phyloP scores from a whole-genome alignment of 2,329 filamentous ascomycete genomes.

The Aspergillus costaricaensis region DNA sequence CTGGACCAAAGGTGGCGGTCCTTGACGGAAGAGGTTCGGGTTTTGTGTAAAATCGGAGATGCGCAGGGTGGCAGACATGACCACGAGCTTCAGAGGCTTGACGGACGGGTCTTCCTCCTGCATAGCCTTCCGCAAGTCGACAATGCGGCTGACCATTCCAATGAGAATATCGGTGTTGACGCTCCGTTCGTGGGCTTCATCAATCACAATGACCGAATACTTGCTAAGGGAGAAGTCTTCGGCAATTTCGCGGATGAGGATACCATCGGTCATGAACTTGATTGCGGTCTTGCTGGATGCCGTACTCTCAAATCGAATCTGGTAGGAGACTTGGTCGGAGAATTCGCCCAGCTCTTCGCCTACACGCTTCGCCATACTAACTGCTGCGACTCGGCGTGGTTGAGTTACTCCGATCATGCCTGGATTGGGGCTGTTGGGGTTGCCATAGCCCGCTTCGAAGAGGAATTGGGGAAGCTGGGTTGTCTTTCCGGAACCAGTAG shows the following conservation, averaged over 20 bases:
- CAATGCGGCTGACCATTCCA: slow-evolving; percentile 91
- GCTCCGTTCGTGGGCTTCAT: slow-evolving; percentile 95
- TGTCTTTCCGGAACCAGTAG: slow-evolving; percentile 95
- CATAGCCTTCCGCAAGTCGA: slow-evolving; percentile 77
- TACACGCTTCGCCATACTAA: slow-evolving; percentile 95
- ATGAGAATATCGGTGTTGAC: slow-evolving; percentile 99
- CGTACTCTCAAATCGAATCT: slow-evolving; percentile 91
- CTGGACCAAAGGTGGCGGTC: slow-evolving; percentile 78
- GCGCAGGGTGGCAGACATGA: slow-evolving; percentile 95
- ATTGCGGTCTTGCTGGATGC: slow-evolving; percentile 78
- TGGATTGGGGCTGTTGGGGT: slow-evolving; percentile 72
- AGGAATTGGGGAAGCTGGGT: slow-evolving; percentile 97
- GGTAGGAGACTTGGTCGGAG: slow-evolving; percentile 80
- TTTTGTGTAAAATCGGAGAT: slow-evolving; percentile 92
- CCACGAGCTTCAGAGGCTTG: slow-evolving; percentile 84
- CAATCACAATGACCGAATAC: slow-evolving; percentile 92
- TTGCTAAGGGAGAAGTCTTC: slow-evolving; percentile 85
- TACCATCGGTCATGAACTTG: slow-evolving; percentile 99
- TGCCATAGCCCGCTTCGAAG: slow-evolving; percentile 89
- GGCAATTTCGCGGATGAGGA: slow-evolving; percentile 85
- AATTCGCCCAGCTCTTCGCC: slow-evolving; percentile 78
- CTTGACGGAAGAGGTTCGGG: slow-evolving; percentile 69
- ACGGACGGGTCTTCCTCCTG: slow-evolving; percentile 68
- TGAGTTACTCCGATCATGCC: slow-evolving; percentile 96
- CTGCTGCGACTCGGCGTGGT: slow-evolving; percentile 88